Evolutionary conservation across 345 rosid species (phyloP), one percentile per base, ranked within the genome.

Genomic region (Eucalyptus tenuipes): DNA sequence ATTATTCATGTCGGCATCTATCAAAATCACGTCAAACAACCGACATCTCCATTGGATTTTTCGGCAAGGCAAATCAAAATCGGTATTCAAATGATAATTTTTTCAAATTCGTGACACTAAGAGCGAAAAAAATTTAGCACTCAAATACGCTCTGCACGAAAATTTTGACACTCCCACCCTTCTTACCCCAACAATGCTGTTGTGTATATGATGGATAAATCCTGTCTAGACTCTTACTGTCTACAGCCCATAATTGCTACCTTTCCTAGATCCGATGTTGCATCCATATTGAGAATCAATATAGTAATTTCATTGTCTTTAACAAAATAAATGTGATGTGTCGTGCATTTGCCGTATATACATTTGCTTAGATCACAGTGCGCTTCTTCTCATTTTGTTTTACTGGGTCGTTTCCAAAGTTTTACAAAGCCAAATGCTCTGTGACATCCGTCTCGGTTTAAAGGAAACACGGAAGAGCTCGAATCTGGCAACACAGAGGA

Each of bases 1-100:
- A 3, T 52, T 18, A 52, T 18, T 18, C 4, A 52, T 52, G 10
- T 7, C 0, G 0, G 4, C 9, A 7, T 3, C 4, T 0, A 2
- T 1, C 55, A 18, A 18, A 7, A 52, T 3, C 4, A 7, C 2
- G 2, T 17, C 1, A 3, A 0, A 50, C 0, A 1, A 52, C 1
- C 0, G 2, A 1, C 10, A 3, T 52, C 4, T 10, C 18, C 2
- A 0, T 52, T 52, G 4, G 0, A 52, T 52, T 52, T 52, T 52
- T 50, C 1, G 0, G 24, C 1, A 18, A 7, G 2, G 4, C 55
- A 52, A 52, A 52, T 52, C 1, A 0, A 7, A 50, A 17, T 17
- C 16, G 8, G 2, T 7, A 17, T 2, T 50, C 0, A 50, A 50
- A 50, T 3, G 22, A 50, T 17, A 7, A 3, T 3, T 50, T 17